A percentile compares a stretch with the other conserved stretches of the same genome.
These are phyloP conservation scores for Exophiala sp. DNA, from an alignment of 2,329 filamentous ascomycete species.

Conservation along the genomic window DNA sequence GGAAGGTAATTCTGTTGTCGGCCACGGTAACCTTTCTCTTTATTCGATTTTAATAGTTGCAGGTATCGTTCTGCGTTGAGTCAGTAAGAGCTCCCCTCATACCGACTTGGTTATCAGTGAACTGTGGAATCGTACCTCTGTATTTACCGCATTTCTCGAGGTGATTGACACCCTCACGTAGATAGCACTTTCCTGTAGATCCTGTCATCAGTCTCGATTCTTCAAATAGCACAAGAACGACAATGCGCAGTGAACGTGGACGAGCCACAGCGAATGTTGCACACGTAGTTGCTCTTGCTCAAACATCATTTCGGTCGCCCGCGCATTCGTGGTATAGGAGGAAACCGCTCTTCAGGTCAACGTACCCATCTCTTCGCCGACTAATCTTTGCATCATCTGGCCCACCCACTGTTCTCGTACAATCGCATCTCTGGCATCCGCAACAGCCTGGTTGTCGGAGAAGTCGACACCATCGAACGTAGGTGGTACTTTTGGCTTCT, in stretches of 20 bases:
- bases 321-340: constrained; percentile 13
- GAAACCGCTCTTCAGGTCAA: constrained; percentile 49
- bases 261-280: too few relatives aligned
- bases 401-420: constrained; percentile 67
- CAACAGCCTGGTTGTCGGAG: constrained; percentile 60
- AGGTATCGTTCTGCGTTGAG: constrained; percentile 57
- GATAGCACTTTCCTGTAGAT: constrained; percentile 65
- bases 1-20: constrained; percentile 61
- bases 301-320: too few relatives aligned
- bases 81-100: background rate
- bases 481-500: constrained; percentile 63
- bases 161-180: constrained; percentile 62
- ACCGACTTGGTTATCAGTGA: background rate
- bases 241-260: too few relatives aligned
- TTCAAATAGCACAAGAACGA: too few relatives aligned
- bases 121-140: constrained; percentile 49
- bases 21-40: constrained; percentile 62
- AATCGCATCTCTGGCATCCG: constrained; percentile 63
- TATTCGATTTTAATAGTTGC: constrained; percentile 59
- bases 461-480: constrained; percentile 67
- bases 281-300: constrained; percentile 22
- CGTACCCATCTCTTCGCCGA: constrained; percentile 64
- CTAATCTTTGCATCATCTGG: constrained; percentile 65
- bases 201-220: background rate
- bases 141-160: constrained; percentile 64